Evolutionary conservation across 2,329 filamentous ascomycete species (phyloP).

Genomic region (Cryoendolithus antarcticus): DNA sequence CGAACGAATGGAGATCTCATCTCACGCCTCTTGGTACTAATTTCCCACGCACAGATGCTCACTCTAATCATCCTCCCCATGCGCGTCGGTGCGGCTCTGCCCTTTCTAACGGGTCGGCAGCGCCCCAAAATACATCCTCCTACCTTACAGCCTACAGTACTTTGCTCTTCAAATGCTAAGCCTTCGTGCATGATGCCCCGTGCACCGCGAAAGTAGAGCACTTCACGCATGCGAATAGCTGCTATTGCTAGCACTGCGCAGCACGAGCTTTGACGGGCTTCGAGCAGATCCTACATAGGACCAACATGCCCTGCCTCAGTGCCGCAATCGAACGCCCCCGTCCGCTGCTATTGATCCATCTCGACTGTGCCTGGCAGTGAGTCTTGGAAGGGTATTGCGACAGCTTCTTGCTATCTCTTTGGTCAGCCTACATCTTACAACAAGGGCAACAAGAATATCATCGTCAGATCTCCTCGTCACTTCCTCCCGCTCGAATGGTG

Average conservation of each 20-base stretch:
- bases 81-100: constrained; percentile 4
- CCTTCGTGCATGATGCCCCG: constrained; percentile 5
- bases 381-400: too few species aligned
- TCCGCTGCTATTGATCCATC: neutral
- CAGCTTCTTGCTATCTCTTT: too few species aligned
- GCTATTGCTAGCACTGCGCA: constrained; percentile 7
- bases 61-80: constrained; percentile 6
- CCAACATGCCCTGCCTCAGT: constrained; percentile 4
- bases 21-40: too few species aligned
- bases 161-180: constrained; percentile 3
- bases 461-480: constrained; percentile 2
- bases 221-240: constrained; percentile 3
- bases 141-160: neutral
- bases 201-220: constrained; percentile 3
- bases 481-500: constrained; percentile 13
- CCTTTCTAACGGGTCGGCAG: constrained; percentile 2
- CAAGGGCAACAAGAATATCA: constrained; percentile 1
- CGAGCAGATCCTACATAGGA: constrained; percentile 5
- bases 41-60: constrained; percentile 4
- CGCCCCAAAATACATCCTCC: constrained; percentile 6
- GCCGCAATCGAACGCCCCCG: neutral
- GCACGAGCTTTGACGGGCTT: constrained; percentile 3
- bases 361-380: neutral
- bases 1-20: too few species aligned
- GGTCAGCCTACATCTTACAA: too few species aligned